A percentile compares a stretch with the other conserved stretches of the same genome.
These are phyloP conservation scores for Solidago caesia DNA, from an alignment of 129 eudicot species.

Conservation along the genomic window DNA sequence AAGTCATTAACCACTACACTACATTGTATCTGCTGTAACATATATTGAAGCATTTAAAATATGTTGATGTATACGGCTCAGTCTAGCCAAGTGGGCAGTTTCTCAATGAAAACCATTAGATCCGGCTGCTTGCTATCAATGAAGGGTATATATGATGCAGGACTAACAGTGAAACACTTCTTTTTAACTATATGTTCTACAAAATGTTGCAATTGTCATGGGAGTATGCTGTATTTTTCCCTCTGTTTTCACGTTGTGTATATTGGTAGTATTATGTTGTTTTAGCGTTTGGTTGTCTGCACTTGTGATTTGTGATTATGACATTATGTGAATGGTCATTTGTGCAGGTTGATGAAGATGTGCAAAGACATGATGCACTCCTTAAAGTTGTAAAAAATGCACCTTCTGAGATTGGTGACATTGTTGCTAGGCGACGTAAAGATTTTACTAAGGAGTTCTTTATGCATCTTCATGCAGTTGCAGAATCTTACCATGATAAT, in stretches of 20 bases:
- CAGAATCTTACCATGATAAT: slow-evolving; percentile 78
- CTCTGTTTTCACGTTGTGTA: neutral
- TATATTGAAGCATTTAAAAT: no score
- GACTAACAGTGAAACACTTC: no score
- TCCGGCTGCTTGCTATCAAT: no score
- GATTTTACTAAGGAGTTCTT: slow-evolving; percentile 90
- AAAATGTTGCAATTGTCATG: neutral
- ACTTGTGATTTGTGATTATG: neutral
- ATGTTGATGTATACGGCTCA: no score
- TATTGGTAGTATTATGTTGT: neutral
- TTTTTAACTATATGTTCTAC: no score
- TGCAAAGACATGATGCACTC: slow-evolving; percentile 86
- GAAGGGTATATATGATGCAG: no score
- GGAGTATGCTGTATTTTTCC: neutral
- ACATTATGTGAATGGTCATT: neutral
- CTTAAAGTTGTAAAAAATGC: slow-evolving; percentile 48
- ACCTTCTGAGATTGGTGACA: slow-evolving; percentile 62
- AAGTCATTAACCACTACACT: no score
- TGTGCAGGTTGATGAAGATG: slow-evolving; percentile 78
- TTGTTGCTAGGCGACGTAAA: slow-evolving; percentile 81
- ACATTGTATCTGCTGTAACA: no score
- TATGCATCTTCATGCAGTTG: slow-evolving; percentile 73
- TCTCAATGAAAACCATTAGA: no score
- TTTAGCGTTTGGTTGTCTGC: neutral
- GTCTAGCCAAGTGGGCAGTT: no score